A percentile compares a stretch with the other conserved stretches of the same genome.
These are phyloP conservation scores for Aspergillus proliferans DNA, from an alignment of 2,329 filamentous ascomycete genomes.

Conservation along the genomic window DNA sequence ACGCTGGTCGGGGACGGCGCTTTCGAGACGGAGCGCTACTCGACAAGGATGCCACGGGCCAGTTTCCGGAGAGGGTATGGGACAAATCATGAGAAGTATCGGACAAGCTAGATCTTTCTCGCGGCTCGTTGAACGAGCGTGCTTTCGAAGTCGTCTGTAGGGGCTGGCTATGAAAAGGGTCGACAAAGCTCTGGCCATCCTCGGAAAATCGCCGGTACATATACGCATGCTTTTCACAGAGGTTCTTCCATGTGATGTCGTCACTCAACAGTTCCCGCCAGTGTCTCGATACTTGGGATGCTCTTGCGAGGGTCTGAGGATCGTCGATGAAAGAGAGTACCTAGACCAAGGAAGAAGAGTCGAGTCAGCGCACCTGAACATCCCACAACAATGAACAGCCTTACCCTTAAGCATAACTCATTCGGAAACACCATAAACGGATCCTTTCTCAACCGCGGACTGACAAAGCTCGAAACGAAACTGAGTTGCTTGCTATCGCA, in stretches of 20 bases:
- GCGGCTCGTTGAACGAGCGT: constrained; percentile 15
- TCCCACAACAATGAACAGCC: constrained; percentile 19
- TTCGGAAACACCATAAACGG: constrained; percentile 88
- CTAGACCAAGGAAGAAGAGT: constrained; percentile 39
- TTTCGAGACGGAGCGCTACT: constrained; percentile 29
- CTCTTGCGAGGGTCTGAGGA: constrained; percentile 83
- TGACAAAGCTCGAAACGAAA: constrained; percentile 94
- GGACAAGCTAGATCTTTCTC: constrained; percentile 20
- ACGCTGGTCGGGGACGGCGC: constrained; percentile 61
- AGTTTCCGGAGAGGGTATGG: constrained; percentile 27
- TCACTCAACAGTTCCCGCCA: constrained; percentile 93
- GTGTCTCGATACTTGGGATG: constrained; percentile 89
- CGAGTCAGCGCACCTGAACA: constrained; percentile 7
- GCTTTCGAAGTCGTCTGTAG: constrained; percentile 15
- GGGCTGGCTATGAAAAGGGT: constrained; percentile 26
- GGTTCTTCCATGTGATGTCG: constrained; percentile 96
- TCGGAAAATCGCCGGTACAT: constrained; percentile 63
- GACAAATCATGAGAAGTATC: constrained; percentile 41
- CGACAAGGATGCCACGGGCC: constrained; percentile 15
- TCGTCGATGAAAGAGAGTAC: constrained; percentile 97
- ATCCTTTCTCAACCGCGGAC: constrained; percentile 89
- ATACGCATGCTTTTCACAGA: constrained; percentile 95
- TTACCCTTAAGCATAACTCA: constrained; percentile 81
- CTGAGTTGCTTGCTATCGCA: constrained; percentile 93
- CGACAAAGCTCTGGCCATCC: constrained; percentile 32